A percentile compares a stretch with the other conserved stretches of the same genome.
Conservation (phyloP, 2,329 filamentous ascomycete genomes). For the Neophaeococcomyces mojaviensis region DNA sequence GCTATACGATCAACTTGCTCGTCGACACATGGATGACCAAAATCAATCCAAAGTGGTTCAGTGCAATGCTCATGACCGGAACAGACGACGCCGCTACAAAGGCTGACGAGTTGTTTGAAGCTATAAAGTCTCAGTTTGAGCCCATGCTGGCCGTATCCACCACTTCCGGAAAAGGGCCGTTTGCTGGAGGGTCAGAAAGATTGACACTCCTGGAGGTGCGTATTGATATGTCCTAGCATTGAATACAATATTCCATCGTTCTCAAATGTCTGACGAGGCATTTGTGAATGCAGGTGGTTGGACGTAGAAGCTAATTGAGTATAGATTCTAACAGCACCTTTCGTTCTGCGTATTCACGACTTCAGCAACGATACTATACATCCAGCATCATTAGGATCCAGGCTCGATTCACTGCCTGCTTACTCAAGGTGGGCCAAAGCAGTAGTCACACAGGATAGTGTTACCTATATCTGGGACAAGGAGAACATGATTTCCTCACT, state of each 20-base stretch:
- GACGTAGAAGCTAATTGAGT: not conserved
- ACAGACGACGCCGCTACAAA: constrained; percentile 44
- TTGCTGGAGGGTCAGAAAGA: constrained; percentile 56
- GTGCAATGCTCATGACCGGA: constrained; percentile 40
- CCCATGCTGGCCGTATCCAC: constrained; percentile 51
- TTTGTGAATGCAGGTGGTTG: no score
- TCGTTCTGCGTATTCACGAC: constrained; percentile 54
- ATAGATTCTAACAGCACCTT: constrained; percentile 58
- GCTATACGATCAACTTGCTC: constrained; percentile 65
- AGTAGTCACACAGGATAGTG: constrained; percentile 56
- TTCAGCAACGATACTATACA: constrained; percentile 47
- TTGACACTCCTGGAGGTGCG: constrained; percentile 68
- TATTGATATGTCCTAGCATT: constrained; percentile 8
- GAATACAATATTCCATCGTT: not conserved
- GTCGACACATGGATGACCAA: constrained; percentile 62
- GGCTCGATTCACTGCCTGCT: constrained; percentile 45
- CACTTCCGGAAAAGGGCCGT: constrained; percentile 42
- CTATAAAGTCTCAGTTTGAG: constrained; percentile 63
- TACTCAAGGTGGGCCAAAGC: constrained; percentile 61
- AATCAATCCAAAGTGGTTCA: constrained; percentile 43
- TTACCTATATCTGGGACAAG: constrained; percentile 57
- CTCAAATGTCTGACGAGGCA: not conserved
- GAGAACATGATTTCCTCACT: constrained; percentile 35
- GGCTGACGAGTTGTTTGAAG: constrained; percentile 46
- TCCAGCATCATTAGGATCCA: constrained; percentile 36